Percentiles rank a stretch among this genome's conserved stretches.
Conservation (phyloP, 306 rosid species). For the Begonia masoniana region DNA sequence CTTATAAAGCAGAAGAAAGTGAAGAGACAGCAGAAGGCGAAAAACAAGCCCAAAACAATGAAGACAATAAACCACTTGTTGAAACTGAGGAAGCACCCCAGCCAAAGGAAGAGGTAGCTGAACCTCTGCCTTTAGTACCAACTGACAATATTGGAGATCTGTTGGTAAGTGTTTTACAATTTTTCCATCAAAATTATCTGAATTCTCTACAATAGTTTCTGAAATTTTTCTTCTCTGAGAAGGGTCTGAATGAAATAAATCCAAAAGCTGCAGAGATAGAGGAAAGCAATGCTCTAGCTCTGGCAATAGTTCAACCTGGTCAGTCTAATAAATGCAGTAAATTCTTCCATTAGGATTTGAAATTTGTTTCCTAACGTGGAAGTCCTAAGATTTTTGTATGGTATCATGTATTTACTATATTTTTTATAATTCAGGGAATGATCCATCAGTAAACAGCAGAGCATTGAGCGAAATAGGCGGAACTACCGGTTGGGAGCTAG, state of each 20-base stretch:
- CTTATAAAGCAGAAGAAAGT: constrained; percentile 20
- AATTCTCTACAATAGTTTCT: too few species aligned
- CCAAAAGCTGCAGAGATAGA: constrained; percentile 66
- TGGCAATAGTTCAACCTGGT: constrained; percentile 73
- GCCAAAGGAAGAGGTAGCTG: constrained; percentile 23
- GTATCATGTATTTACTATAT: too few species aligned
- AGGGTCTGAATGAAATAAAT: constrained; percentile 71
- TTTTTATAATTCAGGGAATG: constrained; percentile 29
- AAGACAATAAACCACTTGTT: constrained; percentile 17
- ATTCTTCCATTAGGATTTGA: not conserved
- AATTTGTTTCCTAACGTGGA: not conserved
- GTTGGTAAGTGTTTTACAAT: constrained; percentile 31
- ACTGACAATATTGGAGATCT: constrained; percentile 44
- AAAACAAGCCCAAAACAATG: constrained; percentile 25
- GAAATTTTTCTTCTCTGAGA: constrained; percentile 2
- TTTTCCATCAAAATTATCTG: too few species aligned
- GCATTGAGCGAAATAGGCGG: constrained; percentile 36
- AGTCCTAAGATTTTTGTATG: not conserved
- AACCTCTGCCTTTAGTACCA: constrained; percentile 56
- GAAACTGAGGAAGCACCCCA: constrained; percentile 26
- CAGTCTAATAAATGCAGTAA: constrained; percentile 14
- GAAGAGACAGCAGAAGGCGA: constrained; percentile 11
- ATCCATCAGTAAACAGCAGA: constrained; percentile 17
- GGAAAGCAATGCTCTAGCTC: constrained; percentile 76
- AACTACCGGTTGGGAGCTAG: constrained; percentile 85